Evolutionary conservation across 371 early-diverging fungal species (phyloP).

Genomic region (Fennellomyces sp.): DNA sequence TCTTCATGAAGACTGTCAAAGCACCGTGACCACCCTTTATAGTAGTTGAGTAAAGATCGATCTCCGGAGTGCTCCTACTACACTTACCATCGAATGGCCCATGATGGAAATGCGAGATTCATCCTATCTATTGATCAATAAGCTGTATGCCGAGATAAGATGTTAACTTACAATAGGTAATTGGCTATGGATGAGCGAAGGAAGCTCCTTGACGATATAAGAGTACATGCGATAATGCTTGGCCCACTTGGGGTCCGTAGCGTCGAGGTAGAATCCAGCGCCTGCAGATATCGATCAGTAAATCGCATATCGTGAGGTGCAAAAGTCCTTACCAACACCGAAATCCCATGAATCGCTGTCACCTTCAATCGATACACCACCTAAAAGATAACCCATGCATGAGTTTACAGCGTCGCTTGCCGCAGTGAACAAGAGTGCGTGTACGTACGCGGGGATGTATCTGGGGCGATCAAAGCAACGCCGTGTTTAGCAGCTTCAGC

Average conservation of each 20-base stretch:
- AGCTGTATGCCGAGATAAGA: neutral
- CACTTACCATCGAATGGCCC: constrained; percentile 81
- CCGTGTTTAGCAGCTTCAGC: constrained; percentile 67
- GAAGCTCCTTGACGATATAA: constrained; percentile 79
- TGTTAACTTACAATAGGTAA: constrained; percentile 61
- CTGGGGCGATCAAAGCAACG: constrained; percentile 80
- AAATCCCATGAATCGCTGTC: constrained; percentile 59
- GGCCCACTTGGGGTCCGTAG: constrained; percentile 73
- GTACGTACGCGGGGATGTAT: constrained; percentile 80
- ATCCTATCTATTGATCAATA: constrained; percentile 42
- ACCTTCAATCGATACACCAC: constrained; percentile 49
- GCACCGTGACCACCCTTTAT: constrained; percentile 93
- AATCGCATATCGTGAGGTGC: neutral
- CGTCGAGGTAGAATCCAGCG: constrained; percentile 88
- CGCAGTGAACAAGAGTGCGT: too few species aligned
- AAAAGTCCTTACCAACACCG: constrained; percentile 35
- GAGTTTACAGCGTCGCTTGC: too few species aligned
- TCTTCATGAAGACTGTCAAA: constrained; percentile 70
- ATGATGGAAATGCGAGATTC: constrained; percentile 64
- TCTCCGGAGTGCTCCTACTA: neutral
- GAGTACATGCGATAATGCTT: constrained; percentile 85
- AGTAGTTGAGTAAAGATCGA: neutral
- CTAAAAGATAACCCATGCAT: constrained; percentile 17
- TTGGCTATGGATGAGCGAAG: constrained; percentile 51
- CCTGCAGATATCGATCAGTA: constrained; percentile 9